phyloP scores from a whole-genome alignment of 768 basidiomycete genomes.

The Strobilomyces confusus region DNA sequence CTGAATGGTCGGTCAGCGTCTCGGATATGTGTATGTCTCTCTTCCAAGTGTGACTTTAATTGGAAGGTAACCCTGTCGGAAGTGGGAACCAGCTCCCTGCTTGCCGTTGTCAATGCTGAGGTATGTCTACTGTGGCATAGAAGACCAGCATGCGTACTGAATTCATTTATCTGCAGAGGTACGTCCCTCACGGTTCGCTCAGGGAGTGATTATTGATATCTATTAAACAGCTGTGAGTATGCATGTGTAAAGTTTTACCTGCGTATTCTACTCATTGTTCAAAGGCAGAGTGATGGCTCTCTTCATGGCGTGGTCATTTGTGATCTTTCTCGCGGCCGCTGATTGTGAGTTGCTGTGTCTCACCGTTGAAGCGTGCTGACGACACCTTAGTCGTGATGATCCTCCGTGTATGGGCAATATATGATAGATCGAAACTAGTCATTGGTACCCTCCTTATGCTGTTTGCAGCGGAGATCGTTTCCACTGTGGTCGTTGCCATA shows the following conservation, averaged over 20 bases:
- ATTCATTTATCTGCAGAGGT: neutral
- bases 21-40: neutral
- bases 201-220: neutral
- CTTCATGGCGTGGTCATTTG: neutral
- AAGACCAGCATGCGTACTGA: neutral
- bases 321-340: neutral
- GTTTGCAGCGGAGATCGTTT: neutral
- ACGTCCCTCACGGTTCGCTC: neutral
- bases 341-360: neutral
- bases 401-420: neutral
- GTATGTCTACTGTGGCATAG: neutral
- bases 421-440: neutral
- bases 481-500: neutral
- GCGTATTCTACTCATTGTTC: neutral
- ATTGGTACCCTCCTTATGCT: neutral
- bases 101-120: neutral
- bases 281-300: neutral
- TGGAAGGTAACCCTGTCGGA: neutral
- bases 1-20: neutral
- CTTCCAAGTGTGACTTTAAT: neutral
- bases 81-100: slow-evolving; percentile 6
- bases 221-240: slow-evolving; percentile 1
- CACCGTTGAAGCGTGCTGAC: neutral
- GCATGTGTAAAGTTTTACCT: too few species aligned
- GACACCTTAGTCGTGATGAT: neutral